Evolutionary conservation across 192 early-diverging fungal species (phyloP).

Genomic region (Irineochytrium annulatum): DNA sequence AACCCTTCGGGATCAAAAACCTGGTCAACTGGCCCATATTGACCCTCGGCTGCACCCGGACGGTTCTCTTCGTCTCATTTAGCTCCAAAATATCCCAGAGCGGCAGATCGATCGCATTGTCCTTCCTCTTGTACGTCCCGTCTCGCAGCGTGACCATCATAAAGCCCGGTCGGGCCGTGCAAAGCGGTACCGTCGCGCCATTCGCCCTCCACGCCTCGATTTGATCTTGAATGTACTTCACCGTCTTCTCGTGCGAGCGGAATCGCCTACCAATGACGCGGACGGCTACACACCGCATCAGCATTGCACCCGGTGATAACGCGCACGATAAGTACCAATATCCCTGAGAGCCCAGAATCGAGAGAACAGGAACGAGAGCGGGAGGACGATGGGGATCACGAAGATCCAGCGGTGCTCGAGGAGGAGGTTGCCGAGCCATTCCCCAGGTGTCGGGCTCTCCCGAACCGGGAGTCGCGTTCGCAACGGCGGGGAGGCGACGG

Average conservation of each 20-base stretch:
- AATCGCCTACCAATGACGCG: constrained; percentile 21
- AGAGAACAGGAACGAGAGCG: constrained; percentile 30
- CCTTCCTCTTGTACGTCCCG: constrained; percentile 26
- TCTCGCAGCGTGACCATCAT: constrained; percentile 25
- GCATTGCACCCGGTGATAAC: not conserved
- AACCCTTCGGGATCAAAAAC: constrained; percentile 32
- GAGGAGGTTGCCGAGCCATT: constrained; percentile 24
- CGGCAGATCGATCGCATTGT: constrained; percentile 21
- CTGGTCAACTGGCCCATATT: constrained; percentile 37
- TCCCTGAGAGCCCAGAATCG: constrained; percentile 26
- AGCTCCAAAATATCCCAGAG: constrained; percentile 36
- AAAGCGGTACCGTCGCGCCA: constrained; percentile 29
- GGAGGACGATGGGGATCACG: constrained; percentile 32
- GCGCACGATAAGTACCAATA: constrained; percentile 10
- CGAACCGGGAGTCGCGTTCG: constrained; percentile 4
- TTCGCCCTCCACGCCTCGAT: constrained; percentile 25
- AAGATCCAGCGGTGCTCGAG: constrained; percentile 27
- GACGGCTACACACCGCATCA: constrained; percentile 12
- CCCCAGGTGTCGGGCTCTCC: constrained; percentile 10
- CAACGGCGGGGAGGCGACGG: not conserved
- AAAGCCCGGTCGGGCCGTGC: constrained; percentile 33
- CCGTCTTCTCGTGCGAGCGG: constrained; percentile 29
- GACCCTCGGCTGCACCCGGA: constrained; percentile 32
- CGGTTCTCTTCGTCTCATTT: constrained; percentile 18
- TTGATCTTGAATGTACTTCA: constrained; percentile 32